phyloP scores from a whole-genome alignment of 768 basidiomycete species.

The Suillus tomentosus region DNA sequence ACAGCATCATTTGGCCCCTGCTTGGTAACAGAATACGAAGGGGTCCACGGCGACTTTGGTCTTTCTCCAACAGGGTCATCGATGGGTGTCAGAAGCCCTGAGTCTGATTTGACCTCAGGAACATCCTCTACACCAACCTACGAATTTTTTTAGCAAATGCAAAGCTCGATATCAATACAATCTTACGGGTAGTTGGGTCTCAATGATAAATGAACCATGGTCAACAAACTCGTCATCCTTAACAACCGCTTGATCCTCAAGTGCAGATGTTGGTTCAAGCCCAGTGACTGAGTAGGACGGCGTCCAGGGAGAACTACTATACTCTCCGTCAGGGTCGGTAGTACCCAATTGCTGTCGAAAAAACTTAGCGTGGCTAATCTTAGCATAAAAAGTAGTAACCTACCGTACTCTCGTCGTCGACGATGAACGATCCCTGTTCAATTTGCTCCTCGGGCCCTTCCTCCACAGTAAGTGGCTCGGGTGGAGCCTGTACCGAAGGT shows the following conservation, averaged over 20 bases:
- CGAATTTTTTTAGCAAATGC: neutral
- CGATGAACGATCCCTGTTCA: slow-evolving; percentile 18
- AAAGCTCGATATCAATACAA: neutral
- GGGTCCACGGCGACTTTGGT: slow-evolving; percentile 37
- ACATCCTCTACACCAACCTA: neutral
- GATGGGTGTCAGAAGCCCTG: slow-evolving; percentile 7
- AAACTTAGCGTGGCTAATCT: neutral
- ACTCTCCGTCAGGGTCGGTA: neutral
- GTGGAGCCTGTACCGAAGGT: neutral
- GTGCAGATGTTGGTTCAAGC: neutral
- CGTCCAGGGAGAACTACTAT: slow-evolving; percentile 35
- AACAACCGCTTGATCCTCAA: neutral
- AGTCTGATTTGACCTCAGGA: neutral
- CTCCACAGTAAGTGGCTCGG: neutral
- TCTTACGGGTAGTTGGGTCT: slow-evolving; percentile 4
- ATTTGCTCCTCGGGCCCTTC: slow-evolving; percentile 7
- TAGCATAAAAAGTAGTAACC: neutral
- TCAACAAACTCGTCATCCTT: slow-evolving; percentile 19
- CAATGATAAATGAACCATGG: slow-evolving; percentile 16
- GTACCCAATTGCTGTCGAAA: neutral
- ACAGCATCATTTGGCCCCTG: slow-evolving; percentile 28
- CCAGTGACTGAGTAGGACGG: slow-evolving; percentile 38
- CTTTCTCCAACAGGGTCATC: slow-evolving; percentile 20
- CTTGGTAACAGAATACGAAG: slow-evolving; percentile 38
- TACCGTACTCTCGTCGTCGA: slow-evolving; percentile 11